phyloP scores from a whole-genome alignment of 306 rosid species.

The Delonix regia region DNA sequence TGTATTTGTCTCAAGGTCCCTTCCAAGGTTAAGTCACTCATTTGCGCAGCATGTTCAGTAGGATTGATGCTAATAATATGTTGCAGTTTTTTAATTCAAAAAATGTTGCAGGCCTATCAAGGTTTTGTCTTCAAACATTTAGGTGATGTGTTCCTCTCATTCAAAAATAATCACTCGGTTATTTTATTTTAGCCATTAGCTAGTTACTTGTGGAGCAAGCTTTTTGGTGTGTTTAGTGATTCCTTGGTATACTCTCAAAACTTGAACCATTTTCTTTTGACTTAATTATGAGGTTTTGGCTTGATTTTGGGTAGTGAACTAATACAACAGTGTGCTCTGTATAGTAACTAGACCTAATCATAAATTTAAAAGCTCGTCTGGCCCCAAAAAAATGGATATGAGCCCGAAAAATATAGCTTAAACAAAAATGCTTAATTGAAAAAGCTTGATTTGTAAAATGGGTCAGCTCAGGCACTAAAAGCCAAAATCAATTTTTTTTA shows the following conservation, averaged over 20 bases:
- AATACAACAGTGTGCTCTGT: not conserved
- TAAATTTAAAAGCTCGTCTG: no score
- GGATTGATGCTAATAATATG: not conserved
- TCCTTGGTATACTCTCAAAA: constrained; percentile 6
- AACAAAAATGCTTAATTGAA: no score
- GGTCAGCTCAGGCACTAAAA: no score
- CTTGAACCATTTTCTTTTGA: not conserved
- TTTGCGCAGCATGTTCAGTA: not conserved
- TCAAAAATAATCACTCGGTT: not conserved
- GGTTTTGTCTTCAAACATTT: not conserved
- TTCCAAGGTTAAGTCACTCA: not conserved
- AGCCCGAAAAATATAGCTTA: no score
- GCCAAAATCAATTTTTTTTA: no score
- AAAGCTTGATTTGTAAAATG: no score
- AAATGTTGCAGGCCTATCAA: not conserved
- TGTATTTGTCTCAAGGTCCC: not conserved
- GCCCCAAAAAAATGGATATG: no score
- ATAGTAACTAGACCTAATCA: no score
- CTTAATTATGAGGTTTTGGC: constrained; percentile 2
- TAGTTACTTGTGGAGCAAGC: not conserved
- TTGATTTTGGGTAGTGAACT: not conserved
- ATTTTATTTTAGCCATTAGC: not conserved
- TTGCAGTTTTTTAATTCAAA: not conserved
- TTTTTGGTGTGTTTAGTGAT: constrained; percentile 7
- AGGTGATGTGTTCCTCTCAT: not conserved